These are phyloP conservation scores for Annulohypoxylon bovei DNA, from an alignment of 495 filamentous ascomycete species.

Conservation along the genomic window DNA sequence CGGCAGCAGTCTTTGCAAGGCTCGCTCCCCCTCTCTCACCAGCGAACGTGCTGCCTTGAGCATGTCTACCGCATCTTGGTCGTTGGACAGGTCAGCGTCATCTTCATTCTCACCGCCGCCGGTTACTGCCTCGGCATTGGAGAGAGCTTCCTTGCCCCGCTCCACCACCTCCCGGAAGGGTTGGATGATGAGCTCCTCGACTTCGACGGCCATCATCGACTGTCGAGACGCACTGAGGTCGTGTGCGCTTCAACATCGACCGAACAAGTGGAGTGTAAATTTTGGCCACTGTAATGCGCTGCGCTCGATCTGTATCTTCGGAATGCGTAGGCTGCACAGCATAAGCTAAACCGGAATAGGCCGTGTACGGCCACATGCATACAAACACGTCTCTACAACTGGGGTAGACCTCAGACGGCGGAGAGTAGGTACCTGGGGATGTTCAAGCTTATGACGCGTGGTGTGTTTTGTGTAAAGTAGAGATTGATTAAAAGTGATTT, in stretches of 20 bases:
- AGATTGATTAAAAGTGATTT: constrained; percentile 20
- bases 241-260: constrained; percentile 29
- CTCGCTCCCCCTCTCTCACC: constrained; percentile 50
- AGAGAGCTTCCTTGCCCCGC: constrained; percentile 45
- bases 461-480: constrained; percentile 15
- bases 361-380: constrained; percentile 20
- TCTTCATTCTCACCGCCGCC: constrained; percentile 30
- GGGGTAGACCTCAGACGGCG: not conserved
- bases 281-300: constrained; percentile 7
- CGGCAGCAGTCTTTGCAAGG: constrained; percentile 45
- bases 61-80: constrained; percentile 35
- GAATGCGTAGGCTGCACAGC: constrained; percentile 6
- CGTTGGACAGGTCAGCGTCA: constrained; percentile 5
- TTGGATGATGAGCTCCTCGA: constrained; percentile 51
- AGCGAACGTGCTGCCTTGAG: constrained; percentile 45
- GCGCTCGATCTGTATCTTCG: constrained; percentile 3
- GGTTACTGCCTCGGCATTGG: constrained; percentile 43
- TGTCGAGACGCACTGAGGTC: constrained; percentile 18
- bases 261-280: not conserved
- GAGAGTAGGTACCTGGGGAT: not conserved
- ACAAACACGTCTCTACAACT: constrained; percentile 16
- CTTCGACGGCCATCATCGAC: constrained; percentile 48
- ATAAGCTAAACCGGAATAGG: constrained; percentile 28
- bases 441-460: not conserved
- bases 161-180: constrained; percentile 52